Evolutionary conservation across 2,329 filamentous ascomycete species (phyloP), one percentile per base, ranked within the genome.

Genomic region (Shiraia sp.): DNA sequence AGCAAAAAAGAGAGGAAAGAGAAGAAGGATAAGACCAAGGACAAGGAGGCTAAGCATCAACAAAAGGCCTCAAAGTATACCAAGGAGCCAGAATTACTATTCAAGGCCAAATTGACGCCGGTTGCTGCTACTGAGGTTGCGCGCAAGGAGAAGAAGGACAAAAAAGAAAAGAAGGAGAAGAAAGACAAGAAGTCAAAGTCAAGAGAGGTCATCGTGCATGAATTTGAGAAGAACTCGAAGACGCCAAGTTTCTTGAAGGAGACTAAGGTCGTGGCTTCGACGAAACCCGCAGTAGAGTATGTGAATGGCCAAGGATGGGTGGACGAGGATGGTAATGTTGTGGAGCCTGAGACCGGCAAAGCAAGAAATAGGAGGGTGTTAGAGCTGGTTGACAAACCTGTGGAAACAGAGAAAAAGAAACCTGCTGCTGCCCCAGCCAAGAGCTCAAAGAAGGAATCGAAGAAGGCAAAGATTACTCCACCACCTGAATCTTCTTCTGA

Each of bases 241-340:
- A 86, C 90, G 51, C 88, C 90, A 0, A 87, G 81, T 4, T 96
- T 96, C 63, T 70, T 96, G 44, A 89, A 88, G 65, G 74, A 77
- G 5, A 75, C 65, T 10, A 66, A 74, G 29, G 70, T 73, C 4
- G 66, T 72, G 1, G 70, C 71, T 2, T 69, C 67, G 8, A 66
- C 68, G 12, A 76, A 77, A 32, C 66, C 75, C n/a, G 75, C 77
- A 27, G 68, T 76, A 2, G 83, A 86, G 41, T 96, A 86, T 65
- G 80, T 93, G 28, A 86, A 96, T 39, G 90, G 87, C 15, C 85
- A 87, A 59, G 92, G 92, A 1, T 97, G 93, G 92, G 79, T 96
- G 0, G 86, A 96, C 57, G 81, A 83, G 47, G 75, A 85, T 12
- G 91, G 91, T 5, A 82, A 85, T 40, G 73, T 96, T 1, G 80